Base-by-base conservation (phyloP, 805 yeast species). In the Candida lessepsii region DNA sequence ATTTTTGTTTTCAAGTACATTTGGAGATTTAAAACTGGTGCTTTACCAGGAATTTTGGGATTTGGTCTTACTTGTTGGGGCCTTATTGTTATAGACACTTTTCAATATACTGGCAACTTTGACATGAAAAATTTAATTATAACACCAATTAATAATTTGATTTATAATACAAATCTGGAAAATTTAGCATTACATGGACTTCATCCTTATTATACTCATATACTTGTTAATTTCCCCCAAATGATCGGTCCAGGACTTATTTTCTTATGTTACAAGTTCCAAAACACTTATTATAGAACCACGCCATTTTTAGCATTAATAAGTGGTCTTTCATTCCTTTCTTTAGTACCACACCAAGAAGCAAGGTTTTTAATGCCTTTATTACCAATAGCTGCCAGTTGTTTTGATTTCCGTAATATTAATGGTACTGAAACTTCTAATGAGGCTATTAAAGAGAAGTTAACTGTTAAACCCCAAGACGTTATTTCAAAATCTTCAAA, bases 341-440 rank as follows among this genome's bases (percentile, higher is more conserved):
- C 97, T 0, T 2, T 78, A 0, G 72, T 88, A 16, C 95, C 95
- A 11, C 99, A 93, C 58, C 99, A 93, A 59, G 99, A 93, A 56
- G 69, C 88, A n/a, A 68, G 99, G 39, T 93, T 93, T 56, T 61
- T 95, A 31, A 56, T 81, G 0, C 98, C 99, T 0, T 54, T 83
- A 15, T 65, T 85, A 1, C 97, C 99, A 0, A 62, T 90, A 9
- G 54, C 79, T 7, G 75, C 81, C 44, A 70, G 81, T 11, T 76
- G 86, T 41, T 65, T 79, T 39, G 78, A 73, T 46, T 63, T 79
- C 43, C 65, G 40, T 23, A 34, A 25, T 29, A 28, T 42, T 4
- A 11, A 35, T 6, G 43, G 46, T 6, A 16, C 18, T 6, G 47
- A 44, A 9, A 16, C 35, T 6, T 33, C 39, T 13, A 40, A 34